phyloP scores from a whole-genome alignment of 2,329 filamentous ascomycete genomes.

The Falciphora oryzae region DNA sequence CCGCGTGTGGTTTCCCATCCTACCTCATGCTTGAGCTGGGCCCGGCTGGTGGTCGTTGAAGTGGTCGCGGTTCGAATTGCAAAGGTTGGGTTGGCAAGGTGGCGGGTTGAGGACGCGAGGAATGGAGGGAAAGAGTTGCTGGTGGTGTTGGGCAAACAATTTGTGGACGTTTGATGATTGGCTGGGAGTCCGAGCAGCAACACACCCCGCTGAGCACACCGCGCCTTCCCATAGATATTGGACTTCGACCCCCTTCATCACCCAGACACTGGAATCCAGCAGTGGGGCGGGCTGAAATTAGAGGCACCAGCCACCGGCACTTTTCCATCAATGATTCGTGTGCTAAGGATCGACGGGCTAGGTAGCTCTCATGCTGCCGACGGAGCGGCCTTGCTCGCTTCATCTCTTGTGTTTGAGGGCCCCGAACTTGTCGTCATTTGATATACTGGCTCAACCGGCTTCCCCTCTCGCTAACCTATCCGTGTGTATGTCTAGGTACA shows the following conservation, averaged over 20 bases:
- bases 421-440: no score
- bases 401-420: background rate
- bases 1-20: background rate
- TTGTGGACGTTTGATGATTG: background rate
- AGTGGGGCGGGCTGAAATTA: background rate
- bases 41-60: background rate
- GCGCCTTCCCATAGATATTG: background rate
- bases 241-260: background rate
- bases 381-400: no score
- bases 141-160: background rate
- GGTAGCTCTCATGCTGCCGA: no score
- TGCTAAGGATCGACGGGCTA: background rate
- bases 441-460: background rate
- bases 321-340: background rate
- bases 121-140: background rate
- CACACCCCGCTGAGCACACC: background rate
- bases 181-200: no score
- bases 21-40: background rate
- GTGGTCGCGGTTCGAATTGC: background rate
- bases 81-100: background rate
- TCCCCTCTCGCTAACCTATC: no score
- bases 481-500: no score
- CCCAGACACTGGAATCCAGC: background rate
- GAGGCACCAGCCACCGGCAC: no score
- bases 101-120: background rate